Conservation (phyloP, 306 rosid species). For the Ochetophila trinervis region DNA sequence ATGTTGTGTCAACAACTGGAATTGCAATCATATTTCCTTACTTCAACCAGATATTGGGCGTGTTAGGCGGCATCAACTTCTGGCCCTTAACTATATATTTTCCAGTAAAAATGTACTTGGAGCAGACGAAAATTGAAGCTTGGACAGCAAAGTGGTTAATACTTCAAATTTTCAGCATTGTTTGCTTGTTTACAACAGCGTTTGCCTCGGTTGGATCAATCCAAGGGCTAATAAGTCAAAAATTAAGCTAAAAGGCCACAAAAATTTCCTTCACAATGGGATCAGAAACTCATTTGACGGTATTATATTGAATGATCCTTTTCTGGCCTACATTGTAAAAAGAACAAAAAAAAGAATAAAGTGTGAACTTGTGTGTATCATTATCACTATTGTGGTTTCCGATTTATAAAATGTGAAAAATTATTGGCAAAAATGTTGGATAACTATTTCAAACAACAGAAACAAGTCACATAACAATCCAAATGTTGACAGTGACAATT, state of each 20-base stretch:
- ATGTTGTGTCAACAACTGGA: constrained; percentile 46
- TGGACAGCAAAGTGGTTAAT: constrained; percentile 59
- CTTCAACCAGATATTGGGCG: constrained; percentile 71
- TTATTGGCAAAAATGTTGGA: no score
- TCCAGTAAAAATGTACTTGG: constrained; percentile 70
- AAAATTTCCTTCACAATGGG: no score
- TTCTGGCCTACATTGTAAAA: no score
- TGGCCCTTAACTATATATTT: constrained; percentile 64
- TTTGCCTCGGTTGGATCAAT: constrained; percentile 57
- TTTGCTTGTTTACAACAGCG: constrained; percentile 40
- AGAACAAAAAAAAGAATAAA: no score
- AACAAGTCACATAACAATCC: no score
- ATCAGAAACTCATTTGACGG: no score
- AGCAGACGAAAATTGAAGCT: constrained; percentile 34
- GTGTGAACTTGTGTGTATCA: no score
- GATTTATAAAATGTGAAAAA: no score
- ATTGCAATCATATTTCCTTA: constrained; percentile 63
- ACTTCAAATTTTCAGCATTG: constrained; percentile 44
- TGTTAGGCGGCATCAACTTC: constrained; percentile 52
- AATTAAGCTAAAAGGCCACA: constrained; percentile 28
- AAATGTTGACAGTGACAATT: no score
- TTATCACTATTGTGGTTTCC: no score
- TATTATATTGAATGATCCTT: no score
- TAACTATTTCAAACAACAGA: no score
- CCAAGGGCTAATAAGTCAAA: constrained; percentile 54